Base-by-base conservation (phyloP, 2,329 filamentous ascomycete species). In the Colletotrichum sp. region DNA sequence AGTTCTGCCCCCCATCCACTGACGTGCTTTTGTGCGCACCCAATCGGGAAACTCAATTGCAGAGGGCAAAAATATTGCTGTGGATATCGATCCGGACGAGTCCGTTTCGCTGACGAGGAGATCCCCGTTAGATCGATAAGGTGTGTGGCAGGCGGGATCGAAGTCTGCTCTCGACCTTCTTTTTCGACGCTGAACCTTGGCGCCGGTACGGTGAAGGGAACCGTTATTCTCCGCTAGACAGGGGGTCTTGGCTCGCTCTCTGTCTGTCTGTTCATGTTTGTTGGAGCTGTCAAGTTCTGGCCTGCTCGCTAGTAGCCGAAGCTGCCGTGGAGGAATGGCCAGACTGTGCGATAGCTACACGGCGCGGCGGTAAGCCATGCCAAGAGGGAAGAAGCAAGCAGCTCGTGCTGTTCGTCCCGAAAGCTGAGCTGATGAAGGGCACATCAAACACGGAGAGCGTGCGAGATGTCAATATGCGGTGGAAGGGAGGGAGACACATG, bases 101-200 rank as follows among this genome's bases (percentile, higher is more conserved):
- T 26, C 55, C 21, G 55, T 59, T 61, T 32, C 28, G 59, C 32
- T 60, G 26, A 26, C 67, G 34, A 71, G 67, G 67, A 59, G 68
- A 66, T 67, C 61, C 68, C 64, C 63, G 63, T 36, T n/a, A 64
- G 69, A 73, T 75, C 73, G 70, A 72, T 72, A 48, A 68, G 57
- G 65, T 32, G 28, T 59, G 32, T 24, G 16, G 59, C 30, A n/a
- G 39, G 18, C 36, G 36, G 28, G n/a, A n/a, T 61, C 43, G 32
- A 43, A 30, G 28, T 24, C 13, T 34, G 14, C 39, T 57, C 30
- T 48, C 59, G 48, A 16, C 24, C 67, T 21, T 39, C 39, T 48
- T 34, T n/a, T 16, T 32, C 9, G 8, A 39, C 60, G 21, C 28
- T 26, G 63, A 67, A 43, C 63, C 55, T 68, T 26, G 72, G 72